Percentiles rank a stretch among this genome's conserved stretches.
Evolutionary conservation across 108 stramenopile genomes (phyloP).

Genomic region (Schizochytrium sp.): DNA sequence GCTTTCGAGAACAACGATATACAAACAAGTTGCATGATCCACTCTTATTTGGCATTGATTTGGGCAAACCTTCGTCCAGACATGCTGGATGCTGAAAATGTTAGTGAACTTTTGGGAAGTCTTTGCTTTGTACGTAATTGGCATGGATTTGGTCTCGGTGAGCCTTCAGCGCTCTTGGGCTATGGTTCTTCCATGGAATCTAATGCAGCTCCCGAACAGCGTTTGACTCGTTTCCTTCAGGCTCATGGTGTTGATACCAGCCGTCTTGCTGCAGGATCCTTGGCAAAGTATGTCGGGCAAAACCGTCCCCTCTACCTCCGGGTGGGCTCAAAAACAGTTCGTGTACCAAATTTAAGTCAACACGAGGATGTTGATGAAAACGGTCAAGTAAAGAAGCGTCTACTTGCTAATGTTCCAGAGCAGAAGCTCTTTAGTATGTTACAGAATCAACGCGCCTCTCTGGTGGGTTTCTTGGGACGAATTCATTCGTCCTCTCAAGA

Average conservation of each 20-base stretch:
- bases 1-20: conserved; percentile 54
- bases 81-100: conserved; percentile 24
- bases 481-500: background rate
- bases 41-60: conserved; percentile 43
- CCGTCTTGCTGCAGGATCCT: conserved; percentile 24
- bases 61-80: conserved; percentile 62
- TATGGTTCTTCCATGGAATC: conserved; percentile 6
- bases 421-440: conserved; percentile 34
- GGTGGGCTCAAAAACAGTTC: conserved; percentile 30
- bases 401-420: conserved; percentile 61
- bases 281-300: conserved; percentile 5
- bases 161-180: conserved; percentile 41
- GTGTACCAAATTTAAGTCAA: conserved; percentile 37
- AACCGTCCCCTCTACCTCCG: conserved; percentile 59
- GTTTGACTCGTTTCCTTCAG: conserved; percentile 60
- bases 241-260: conserved; percentile 62
- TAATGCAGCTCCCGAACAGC: conserved; percentile 33
- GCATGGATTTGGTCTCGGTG: conserved; percentile 63
- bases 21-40: conserved; percentile 55
- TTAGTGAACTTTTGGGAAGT: conserved; percentile 14
- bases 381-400: background rate
- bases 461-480: conserved; percentile 46
- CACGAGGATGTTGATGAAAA: conserved; percentile 15
- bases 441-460: conserved; percentile 50
- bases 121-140: conserved; percentile 59